Evolutionary conservation across 768 basidiomycete species (phyloP).

Genomic region (Amanita rubescens): DNA sequence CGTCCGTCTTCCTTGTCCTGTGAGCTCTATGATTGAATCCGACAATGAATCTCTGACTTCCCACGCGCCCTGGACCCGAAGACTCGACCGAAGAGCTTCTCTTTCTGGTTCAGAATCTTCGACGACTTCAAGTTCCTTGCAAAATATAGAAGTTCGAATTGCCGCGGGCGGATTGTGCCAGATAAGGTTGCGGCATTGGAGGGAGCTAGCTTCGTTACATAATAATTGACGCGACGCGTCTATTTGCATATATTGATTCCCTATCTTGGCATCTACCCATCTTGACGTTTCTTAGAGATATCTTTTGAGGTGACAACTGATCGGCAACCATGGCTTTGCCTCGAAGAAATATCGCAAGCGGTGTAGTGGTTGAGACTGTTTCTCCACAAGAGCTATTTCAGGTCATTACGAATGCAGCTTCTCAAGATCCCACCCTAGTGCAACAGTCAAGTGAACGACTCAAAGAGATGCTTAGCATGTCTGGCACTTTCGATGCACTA

Average conservation of each 20-base stretch:
- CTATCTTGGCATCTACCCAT: background rate
- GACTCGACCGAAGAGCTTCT: constrained; percentile 20
- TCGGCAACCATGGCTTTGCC: background rate
- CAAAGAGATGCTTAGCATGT: constrained; percentile 58
- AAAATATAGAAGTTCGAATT: too few species aligned
- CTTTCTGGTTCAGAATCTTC: constrained; percentile 73
- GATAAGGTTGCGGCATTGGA: background rate
- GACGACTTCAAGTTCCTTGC: constrained; percentile 32
- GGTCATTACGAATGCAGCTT: constrained; percentile 60
- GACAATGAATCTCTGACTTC: background rate
- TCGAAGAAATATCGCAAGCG: background rate
- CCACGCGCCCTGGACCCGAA: background rate
- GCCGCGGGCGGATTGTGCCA: background rate
- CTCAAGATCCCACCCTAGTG: constrained; percentile 59
- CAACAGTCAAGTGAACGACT: constrained; percentile 48
- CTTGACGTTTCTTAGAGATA: background rate
- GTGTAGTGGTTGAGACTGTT: background rate
- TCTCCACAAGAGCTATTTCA: constrained; percentile 51
- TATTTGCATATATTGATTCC: constrained; percentile 3
- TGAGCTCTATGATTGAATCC: constrained; percentile 16
- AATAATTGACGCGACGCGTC: constrained; percentile 8
- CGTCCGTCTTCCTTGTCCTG: constrained; percentile 8
- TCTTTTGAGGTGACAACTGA: background rate
- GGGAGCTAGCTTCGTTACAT: background rate
- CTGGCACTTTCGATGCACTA: constrained; percentile 65